phyloP scores from a whole-genome alignment of 345 rosid genomes.

The Populus alba region DNA sequence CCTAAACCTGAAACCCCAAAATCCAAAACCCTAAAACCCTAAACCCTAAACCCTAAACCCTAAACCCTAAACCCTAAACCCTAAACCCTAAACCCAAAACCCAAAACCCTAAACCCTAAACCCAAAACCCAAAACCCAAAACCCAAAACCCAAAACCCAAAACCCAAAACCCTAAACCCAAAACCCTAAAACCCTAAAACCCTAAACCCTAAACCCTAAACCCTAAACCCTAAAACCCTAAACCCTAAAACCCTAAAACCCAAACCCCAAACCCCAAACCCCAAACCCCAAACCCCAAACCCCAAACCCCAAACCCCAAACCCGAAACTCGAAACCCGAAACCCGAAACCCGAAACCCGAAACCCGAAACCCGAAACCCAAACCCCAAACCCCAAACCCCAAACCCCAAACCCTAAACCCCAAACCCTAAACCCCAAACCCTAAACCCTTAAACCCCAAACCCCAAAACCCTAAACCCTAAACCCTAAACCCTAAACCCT shows the following conservation, averaged over 20 bases:
- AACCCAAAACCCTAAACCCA: conserved; percentile 22
- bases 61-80: conserved; percentile 21
- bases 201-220: conserved; percentile 25
- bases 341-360: conserved; percentile 17
- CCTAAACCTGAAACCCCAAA: too few species aligned
- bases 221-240: conserved; percentile 26
- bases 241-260: conserved; percentile 23
- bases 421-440: neutral
- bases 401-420: conserved; percentile 11
- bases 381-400: conserved; percentile 6
- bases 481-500: conserved; percentile 8
- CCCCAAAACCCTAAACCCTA: conserved; percentile 10
- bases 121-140: conserved; percentile 25
- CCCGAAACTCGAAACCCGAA: neutral
- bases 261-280: conserved; percentile 10
- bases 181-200: conserved; percentile 21
- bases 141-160: conserved; percentile 11
- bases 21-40: too few species aligned
- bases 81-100: conserved; percentile 17
- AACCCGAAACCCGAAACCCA: conserved; percentile 16
- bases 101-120: conserved; percentile 11
- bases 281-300: neutral
- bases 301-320: neutral
- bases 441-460: conserved; percentile 3
- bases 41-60: conserved; percentile 15